Conservation (phyloP, 2,329 filamentous ascomycete species). For the Botrytis byssoidea region DNA sequence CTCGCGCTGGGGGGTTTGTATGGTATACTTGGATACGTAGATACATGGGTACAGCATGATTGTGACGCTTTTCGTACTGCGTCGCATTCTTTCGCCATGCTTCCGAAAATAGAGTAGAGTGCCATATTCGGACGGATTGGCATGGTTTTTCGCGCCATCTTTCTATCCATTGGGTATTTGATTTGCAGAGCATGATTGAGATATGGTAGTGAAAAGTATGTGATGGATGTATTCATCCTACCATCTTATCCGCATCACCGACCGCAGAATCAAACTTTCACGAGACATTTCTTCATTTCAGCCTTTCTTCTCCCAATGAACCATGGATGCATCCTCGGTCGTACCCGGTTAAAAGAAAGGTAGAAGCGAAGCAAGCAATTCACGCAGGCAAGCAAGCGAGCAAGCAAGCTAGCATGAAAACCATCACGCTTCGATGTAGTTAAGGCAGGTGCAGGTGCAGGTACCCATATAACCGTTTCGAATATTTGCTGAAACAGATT, state of each 20-base stretch:
- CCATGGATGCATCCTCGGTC: constrained; percentile 10
- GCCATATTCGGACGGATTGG: not conserved
- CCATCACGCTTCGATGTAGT: constrained; percentile 7
- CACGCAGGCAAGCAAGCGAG: constrained; percentile 15
- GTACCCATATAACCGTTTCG: constrained; percentile 21
- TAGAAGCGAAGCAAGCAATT: constrained; percentile 11
- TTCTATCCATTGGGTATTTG: not conserved
- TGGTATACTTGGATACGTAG: not conserved
- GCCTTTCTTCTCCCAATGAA: not conserved
- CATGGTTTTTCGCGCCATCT: not conserved
- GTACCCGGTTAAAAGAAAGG: constrained; percentile 10
- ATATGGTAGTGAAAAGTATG: not conserved
- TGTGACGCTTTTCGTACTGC: constrained; percentile 11
- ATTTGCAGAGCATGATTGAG: not conserved
- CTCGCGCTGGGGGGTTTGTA: not conserved
- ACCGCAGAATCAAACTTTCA: not conserved
- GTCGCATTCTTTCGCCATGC: not conserved
- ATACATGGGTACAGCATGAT: not conserved
- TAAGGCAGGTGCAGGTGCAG: constrained; percentile 7
- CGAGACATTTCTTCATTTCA: not conserved
- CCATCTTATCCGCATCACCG: not conserved
- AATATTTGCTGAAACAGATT: constrained; percentile 18
- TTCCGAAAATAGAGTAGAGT: not conserved
- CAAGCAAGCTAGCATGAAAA: constrained; percentile 15
- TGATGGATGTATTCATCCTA: not conserved